Evolutionary conservation across 257 asterid species (phyloP), one percentile per base, ranked within the genome.

Genomic region (Solanum raphanifolium): DNA sequence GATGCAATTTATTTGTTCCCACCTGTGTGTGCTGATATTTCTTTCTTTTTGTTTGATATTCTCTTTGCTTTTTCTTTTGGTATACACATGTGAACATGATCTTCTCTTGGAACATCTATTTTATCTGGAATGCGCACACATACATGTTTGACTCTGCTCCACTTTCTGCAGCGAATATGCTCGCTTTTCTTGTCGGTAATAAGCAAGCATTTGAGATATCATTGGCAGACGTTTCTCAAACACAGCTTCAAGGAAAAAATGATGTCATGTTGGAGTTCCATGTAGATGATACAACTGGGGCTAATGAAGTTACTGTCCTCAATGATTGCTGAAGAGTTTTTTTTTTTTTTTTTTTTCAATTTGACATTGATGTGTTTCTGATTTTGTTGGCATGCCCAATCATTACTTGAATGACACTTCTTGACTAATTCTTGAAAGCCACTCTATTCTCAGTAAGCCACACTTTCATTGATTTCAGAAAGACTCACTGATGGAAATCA

Each of bases 401-500:
- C 35, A 25, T 65, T 13, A 34, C 87, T 36, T 15, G 79, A 41
- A 65, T 18, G 39, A 7, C 36, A 39, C 79, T 62, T 71, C 36
- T 21, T 41, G 25, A 86, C 58, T 39, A 75, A 68, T 60, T 34
- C 16, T 69, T 69, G 23, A 82, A 41, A 32, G 48, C 65, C 41
- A 9, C 87, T 69, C 60, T 86, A 68, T 15, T 41, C 27, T 58
- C 21, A 38, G 10, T n/a, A 48, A 36, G 60, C 38, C 86, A 0
- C 43, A 6, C 76, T n/a, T 71, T 16, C 75, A 39, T 83, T 73
- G 81, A 89, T 52, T 90, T 71, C 95, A 97, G 99, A 97, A 97
- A 97, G 99, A 97, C 91, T 96, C 98, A 3, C 88, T 97, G 87
- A 97, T 97, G 99, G 99, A 97, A 89, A 94, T 97, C 90, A 97